A percentile compares a stretch with the other conserved stretches of the same genome.
These are phyloP conservation scores for Clavaria fumosa DNA, from an alignment of 768 basidiomycete species.

Conservation along the genomic window DNA sequence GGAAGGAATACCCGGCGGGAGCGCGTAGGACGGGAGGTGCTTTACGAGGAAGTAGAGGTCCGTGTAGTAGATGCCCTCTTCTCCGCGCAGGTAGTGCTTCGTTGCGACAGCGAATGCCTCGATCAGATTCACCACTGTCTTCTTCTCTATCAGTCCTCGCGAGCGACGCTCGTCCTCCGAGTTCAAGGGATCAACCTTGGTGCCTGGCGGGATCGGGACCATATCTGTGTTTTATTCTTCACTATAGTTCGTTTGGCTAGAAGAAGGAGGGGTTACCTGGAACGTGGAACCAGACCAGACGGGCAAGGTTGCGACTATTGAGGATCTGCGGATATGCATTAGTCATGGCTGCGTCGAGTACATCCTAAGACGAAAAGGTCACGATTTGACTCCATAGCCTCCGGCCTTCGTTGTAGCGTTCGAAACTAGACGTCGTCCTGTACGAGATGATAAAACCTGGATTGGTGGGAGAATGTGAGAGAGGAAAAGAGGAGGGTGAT, in stretches of 20 bases:
- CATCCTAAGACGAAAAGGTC: no score
- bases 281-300: constrained; percentile 45
- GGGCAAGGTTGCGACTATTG: constrained; percentile 38
- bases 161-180: constrained; percentile 23
- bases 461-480: no score
- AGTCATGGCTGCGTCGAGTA: no score
- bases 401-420: constrained; percentile 64
- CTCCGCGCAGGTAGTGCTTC: constrained; percentile 58
- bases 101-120: constrained; percentile 51
- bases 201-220: no score
- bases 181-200: constrained; percentile 5
- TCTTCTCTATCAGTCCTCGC: constrained; percentile 46
- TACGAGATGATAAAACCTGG: constrained; percentile 65
- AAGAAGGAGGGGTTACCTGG: constrained; percentile 22
- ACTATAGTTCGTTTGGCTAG: not conserved
- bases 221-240: no score
- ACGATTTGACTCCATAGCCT: constrained; percentile 56
- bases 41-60: constrained; percentile 59
- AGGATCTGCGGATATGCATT: no score
- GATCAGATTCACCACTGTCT: constrained; percentile 49
- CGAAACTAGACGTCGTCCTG: constrained; percentile 56
- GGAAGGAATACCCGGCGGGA: constrained; percentile 36
- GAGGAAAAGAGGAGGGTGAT: no score
- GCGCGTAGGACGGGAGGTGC: constrained; percentile 50
- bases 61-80: constrained; percentile 31